Evolutionary conservation across 2,329 filamentous ascomycete genomes (phyloP).

Genomic region (Aspergillus arachidicola): DNA sequence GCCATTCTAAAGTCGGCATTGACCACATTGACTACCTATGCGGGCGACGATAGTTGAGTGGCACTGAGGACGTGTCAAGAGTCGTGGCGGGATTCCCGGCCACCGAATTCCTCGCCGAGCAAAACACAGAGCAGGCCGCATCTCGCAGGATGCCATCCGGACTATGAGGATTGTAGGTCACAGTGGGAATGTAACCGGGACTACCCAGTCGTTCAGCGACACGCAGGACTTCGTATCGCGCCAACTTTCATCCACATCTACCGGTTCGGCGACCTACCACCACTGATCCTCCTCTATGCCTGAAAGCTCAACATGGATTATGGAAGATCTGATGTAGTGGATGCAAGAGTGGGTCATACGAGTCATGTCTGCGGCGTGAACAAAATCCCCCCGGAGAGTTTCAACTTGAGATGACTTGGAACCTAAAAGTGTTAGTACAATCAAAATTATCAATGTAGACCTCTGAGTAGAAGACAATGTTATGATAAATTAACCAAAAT

Average conservation of each 20-base stretch:
- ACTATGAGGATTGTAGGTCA: neutral
- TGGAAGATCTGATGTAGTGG: too few species aligned
- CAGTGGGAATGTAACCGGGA: neutral
- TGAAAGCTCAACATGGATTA: too few species aligned
- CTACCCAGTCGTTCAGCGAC: neutral
- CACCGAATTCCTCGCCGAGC: neutral
- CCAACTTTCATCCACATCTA: too few species aligned
- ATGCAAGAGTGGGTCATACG: too few species aligned
- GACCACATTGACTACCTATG: neutral
- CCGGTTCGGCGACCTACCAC: too few species aligned
- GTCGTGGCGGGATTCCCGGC: neutral
- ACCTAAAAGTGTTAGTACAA: too few species aligned
- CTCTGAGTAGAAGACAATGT: too few species aligned
- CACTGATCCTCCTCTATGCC: neutral
- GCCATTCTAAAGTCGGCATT: too few species aligned
- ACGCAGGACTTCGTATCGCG: neutral
- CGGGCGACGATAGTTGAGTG: neutral
- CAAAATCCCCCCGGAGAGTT: too few species aligned
- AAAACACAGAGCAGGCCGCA: neutral
- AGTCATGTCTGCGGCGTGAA: too few species aligned
- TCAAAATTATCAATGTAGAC: too few species aligned
- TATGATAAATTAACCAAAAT: rapidly evolving
- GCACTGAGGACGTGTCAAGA: neutral
- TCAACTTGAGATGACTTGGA: too few species aligned
- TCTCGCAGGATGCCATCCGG: neutral